These are phyloP conservation scores for Solanum sitiens DNA, from an alignment of 257 asterid species.

Conservation along the genomic window DNA sequence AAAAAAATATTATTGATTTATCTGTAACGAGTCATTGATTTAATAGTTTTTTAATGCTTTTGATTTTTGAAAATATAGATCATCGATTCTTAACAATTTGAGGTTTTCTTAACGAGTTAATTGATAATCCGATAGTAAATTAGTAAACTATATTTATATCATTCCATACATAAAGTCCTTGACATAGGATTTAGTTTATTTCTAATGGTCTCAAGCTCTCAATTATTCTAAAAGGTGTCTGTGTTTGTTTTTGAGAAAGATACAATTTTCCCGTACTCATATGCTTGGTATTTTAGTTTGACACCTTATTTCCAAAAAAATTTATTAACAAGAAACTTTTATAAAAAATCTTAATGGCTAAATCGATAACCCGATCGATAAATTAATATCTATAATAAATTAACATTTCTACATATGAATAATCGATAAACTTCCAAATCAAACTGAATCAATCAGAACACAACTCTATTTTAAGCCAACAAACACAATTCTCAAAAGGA, in stretches of 20 bases:
- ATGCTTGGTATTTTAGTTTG: background rate
- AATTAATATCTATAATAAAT: no score
- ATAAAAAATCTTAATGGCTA: background rate
- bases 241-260: background rate
- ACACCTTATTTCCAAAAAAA: background rate
- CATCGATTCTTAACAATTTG: no score
- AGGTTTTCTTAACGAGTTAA: accelerated
- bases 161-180: background rate
- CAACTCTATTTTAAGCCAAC: background rate
- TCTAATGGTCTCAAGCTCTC: background rate
- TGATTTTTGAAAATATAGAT: background rate
- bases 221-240: background rate
- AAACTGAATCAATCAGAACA: accelerated
- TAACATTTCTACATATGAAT: background rate
- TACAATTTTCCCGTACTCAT: background rate
- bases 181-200: background rate
- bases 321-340: no score
- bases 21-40: no score
- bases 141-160: no score
- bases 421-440: background rate
- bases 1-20: no score
- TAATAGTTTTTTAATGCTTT: no score
- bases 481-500: background rate
- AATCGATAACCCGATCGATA: no score
- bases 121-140: background rate